Base-by-base conservation (phyloP, 2,329 filamentous ascomycete species). In the Epichloe uncinata region DNA sequence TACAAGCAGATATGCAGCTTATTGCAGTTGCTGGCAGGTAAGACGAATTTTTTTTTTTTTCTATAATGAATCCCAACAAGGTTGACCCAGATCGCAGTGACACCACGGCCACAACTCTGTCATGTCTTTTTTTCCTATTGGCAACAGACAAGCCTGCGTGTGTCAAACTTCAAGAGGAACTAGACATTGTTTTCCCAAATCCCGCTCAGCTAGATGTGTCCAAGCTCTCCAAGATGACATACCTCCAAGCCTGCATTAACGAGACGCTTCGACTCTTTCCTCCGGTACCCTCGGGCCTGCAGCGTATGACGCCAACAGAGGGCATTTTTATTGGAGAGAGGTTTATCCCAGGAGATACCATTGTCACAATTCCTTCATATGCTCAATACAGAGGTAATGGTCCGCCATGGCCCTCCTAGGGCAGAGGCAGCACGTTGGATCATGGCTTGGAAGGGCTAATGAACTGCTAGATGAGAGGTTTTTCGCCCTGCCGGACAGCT, bases 201-300 rank as follows among this genome's bases (percentile, higher is more conserved):
- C 7, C 8, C 15, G 51, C 55, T 9, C 38, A 42, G 2, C 41
- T 50, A 7, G 58, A 59, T n/a, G 49, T 52, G 41, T 47, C 43
- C 9, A 53, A 46, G 1, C 54, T 64, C 5, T 54, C 55, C 3
- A 58, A 56, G 38, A 51, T 64, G 33, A 50, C 53, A 15, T 58
- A 62, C 41, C 60, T 70, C 11, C 60, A 66, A 43, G 69, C 64
- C 3, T 57, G 60, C 36, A 66, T 73, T 43, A 62, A 72, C 43
- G 71, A 73, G 52, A 47, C 64, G 0, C 57, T 71, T 35, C 60
- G 69, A 0, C 54, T 72, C 4, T 57, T 66, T 41, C 68, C 69
- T 1, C 56, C 68, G 1, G 63, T 69, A 0, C 63, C 64, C 0
- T 60, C 59, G 2, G 67, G 65, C 2, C 34, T 65, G 5, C 61